Percentiles rank a stretch among this genome's conserved stretches.
phyloP scores from a whole-genome alignment of 2,329 filamentous ascomycete species.

The Penicillium capsulatum region DNA sequence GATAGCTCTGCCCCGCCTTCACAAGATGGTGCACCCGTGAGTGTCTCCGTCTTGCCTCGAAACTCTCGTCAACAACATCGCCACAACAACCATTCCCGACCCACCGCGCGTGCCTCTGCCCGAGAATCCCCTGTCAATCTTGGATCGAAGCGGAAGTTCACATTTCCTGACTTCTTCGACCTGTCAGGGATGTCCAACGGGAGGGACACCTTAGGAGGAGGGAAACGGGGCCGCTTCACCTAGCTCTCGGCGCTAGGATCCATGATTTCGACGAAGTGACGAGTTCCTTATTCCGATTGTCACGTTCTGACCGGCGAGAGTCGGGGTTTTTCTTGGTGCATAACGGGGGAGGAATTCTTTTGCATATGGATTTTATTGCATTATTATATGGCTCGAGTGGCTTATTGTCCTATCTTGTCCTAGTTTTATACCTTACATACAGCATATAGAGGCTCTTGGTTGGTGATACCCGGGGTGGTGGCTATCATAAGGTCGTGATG shows the following conservation, averaged over 20 bases:
- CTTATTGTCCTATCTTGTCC: too few species aligned
- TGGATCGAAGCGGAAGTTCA: conserved; percentile 47
- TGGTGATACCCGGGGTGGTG: conserved; percentile 36
- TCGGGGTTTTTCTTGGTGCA: conserved; percentile 31
- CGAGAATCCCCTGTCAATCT: conserved; percentile 39
- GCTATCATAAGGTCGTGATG: conserved; percentile 23
- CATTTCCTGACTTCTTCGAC: conserved; percentile 49
- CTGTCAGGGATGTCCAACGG: conserved; percentile 43
- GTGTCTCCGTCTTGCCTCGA: conserved; percentile 43
- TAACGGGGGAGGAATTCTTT: conserved; percentile 27
- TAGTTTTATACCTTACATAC: conserved; percentile 21
- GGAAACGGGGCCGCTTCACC: conserved; percentile 46
- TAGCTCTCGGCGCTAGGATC: conserved; percentile 23
- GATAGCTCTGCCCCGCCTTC: conserved; percentile 32
- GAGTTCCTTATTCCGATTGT: conserved; percentile 33
- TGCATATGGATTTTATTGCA: conserved; percentile 27
- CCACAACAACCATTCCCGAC: conserved; percentile 36
- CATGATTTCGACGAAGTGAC: conserved; percentile 32
- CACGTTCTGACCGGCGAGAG: conserved; percentile 28
- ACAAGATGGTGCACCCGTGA: conserved; percentile 36
- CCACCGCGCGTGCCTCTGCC: conserved; percentile 35
- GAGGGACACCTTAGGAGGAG: conserved; percentile 43
- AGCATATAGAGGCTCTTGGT: conserved; percentile 34
- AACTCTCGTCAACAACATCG: conserved; percentile 39
- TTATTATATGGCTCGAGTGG: too few species aligned